Conservation (phyloP, 306 rosid genomes). For the Lathyrus tuberosus region DNA sequence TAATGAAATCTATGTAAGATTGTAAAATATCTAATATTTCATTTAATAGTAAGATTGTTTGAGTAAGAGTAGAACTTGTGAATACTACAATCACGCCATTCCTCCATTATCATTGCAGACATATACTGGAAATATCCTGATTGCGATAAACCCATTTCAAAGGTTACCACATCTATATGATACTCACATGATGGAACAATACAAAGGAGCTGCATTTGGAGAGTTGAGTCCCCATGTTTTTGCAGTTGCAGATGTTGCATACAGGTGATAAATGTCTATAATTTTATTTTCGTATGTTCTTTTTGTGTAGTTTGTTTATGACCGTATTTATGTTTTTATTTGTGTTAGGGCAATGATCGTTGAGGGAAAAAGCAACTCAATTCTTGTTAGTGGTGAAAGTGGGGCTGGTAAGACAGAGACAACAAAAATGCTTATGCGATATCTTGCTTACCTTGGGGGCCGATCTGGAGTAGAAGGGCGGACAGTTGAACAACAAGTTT, state of each 20-base stretch:
- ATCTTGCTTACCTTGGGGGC: conserved; percentile 98
- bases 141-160: conserved; percentile 99
- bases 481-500: conserved; percentile 99
- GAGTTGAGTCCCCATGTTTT: conserved; percentile 99
- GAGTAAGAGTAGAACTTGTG: conserved; percentile 30
- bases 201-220: conserved; percentile 95
- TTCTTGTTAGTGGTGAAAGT: conserved; percentile 98
- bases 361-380: conserved; percentile 99
- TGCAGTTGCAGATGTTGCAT: conserved; percentile 99
- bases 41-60: conserved; percentile 28
- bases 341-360: conserved; percentile 88
- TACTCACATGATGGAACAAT: conserved; percentile 98
- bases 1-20: conserved; percentile 94
- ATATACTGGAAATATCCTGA: conserved; percentile 96
- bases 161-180: conserved; percentile 94
- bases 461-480: conserved; percentile 99
- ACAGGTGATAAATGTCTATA: conserved; percentile 62
- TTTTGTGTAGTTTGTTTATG: conserved; percentile 25
- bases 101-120: conserved; percentile 67
- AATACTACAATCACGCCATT: conserved; percentile 35
- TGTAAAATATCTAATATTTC: conserved; percentile 22
- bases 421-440: conserved; percentile 98
- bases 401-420: conserved; percentile 99
- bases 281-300: conserved; percentile 16
- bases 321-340: conserved; percentile 36